A percentile compares a stretch with the other conserved stretches of the same genome.
Evolutionary conservation across 176 grass and related monocot genomes (phyloP).

Genomic region (Pontederia crassipes): DNA sequence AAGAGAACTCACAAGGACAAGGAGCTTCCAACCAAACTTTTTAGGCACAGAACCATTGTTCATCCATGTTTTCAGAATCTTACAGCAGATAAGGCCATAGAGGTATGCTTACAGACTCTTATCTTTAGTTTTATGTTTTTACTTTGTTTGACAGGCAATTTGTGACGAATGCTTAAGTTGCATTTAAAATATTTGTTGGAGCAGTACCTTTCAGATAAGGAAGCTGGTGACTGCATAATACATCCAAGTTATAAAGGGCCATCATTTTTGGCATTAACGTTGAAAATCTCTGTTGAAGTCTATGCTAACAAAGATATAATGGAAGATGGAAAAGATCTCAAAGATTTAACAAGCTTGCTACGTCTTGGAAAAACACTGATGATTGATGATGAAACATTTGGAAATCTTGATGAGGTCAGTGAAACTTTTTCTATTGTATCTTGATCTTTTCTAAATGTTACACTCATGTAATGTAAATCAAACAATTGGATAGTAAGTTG

Average conservation of each 20-base stretch:
- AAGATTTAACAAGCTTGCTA: conserved; percentile 97
- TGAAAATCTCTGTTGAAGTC: conserved; percentile 86
- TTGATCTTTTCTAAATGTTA: neutral
- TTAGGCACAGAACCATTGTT: conserved; percentile 94
- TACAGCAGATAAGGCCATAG: conserved; percentile 88
- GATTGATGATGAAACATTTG: conserved; percentile 87
- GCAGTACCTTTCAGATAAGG: conserved; percentile 87
- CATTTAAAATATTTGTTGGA: conserved; percentile 14
- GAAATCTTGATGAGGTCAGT: conserved; percentile 96
- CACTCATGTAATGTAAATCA: neutral
- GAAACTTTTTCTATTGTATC: neutral
- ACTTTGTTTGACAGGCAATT: no score
- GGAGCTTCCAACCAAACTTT: conserved; percentile 88
- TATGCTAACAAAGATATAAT: conserved; percentile 95
- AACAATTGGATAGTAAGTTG: neutral
- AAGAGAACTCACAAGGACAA: conserved; percentile 72
- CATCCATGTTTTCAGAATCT: conserved; percentile 93
- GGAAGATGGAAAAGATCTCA: conserved; percentile 89
- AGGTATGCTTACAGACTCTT: conserved; percentile 34
- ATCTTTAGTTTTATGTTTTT: neutral
- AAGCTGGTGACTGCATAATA: conserved; percentile 79
- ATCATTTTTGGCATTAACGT: conserved; percentile 73
- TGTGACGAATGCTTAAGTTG: no score
- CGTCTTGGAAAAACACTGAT: conserved; percentile 83
- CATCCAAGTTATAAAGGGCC: conserved; percentile 77